Base-by-base conservation (phyloP, 495 filamentous ascomycete genomes). In the Bathelium albidoporum region DNA sequence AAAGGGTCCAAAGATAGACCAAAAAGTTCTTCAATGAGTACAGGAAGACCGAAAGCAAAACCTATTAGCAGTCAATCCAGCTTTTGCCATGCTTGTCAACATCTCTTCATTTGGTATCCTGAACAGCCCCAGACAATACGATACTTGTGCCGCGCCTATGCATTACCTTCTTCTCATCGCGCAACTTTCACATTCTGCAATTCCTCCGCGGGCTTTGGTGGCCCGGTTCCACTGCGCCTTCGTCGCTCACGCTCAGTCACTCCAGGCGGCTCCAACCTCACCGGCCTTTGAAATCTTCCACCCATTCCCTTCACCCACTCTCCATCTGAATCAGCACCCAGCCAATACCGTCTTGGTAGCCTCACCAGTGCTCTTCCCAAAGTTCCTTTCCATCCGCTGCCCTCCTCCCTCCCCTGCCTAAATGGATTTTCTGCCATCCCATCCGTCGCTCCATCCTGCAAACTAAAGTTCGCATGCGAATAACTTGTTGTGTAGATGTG, bases 321-420 rank as follows among this genome's bases (percentile, higher is more conserved):
- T 1, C 69, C 74, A 36, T 79, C 78, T 62, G 77, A 77, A 63
- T 78, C 75, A 39, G 63, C 68, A 36, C 83, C 89, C 9, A 93
- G 73, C 91, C 91, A 96, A 72, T 93, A 96, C 60, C 77, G 77
- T 65, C 77, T 81, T 22, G 86, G 87, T 22, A 91, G 72, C 2
- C 78, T 74, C 20, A 95, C 80, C 89, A 96, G 87, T 1, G 77
- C 65, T 32, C 91, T 77, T 2, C 90, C 91, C 28, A 91, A 66
- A 72, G 80, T 83, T 24, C 91, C 91, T 71, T 82, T 77, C 87
- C 87, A 90, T 0, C 91, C 91, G 60, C 85, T 80, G 18, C 90
- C 89, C 49, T 87, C 82, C 16, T 84, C 83, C 29, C 81, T 80
- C 53, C 82, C 85, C 26, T 77, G 75, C 0, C 81, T 83, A 71